These are phyloP conservation scores for Diplodia corticola DNA, from an alignment of 2,329 filamentous ascomycete species.

Conservation along the genomic window DNA sequence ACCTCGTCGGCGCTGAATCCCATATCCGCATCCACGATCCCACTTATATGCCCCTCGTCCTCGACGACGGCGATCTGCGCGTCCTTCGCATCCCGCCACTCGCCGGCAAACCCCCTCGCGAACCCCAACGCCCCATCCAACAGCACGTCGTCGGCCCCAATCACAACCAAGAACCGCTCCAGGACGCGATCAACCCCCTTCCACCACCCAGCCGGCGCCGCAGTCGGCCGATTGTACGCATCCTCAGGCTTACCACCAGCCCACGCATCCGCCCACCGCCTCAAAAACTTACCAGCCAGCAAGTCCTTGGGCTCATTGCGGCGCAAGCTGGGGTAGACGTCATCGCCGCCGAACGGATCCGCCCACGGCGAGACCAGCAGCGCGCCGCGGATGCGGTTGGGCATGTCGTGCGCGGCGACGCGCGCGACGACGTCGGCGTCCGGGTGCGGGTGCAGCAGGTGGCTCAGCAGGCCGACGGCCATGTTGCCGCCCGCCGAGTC, in stretches of 20 bases:
- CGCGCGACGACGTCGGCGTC: constrained; percentile 16
- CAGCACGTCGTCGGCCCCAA: background rate
- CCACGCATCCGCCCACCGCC: background rate
- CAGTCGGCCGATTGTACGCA: constrained; percentile 1
- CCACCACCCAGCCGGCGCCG: constrained; percentile 10
- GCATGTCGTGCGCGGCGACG: background rate
- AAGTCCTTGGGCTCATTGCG: background rate
- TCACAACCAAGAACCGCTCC: background rate
- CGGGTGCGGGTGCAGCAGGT: constrained; percentile 31
- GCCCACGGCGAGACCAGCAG: constrained; percentile 9
- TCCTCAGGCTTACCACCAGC: background rate
- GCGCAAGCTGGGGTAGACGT: background rate
- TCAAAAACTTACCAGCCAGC: background rate
- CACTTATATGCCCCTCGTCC: background rate
- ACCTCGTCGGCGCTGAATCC: background rate
- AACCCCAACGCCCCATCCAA: background rate
- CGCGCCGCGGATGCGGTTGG: background rate
- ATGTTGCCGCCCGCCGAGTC: constrained; percentile 31
- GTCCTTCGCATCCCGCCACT: background rate
- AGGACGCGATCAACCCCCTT: background rate
- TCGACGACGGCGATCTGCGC: background rate
- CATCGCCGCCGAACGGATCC: constrained; percentile 1
- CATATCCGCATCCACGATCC: background rate
- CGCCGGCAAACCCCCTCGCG: background rate
- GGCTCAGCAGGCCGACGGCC: constrained; percentile 29